Evolutionary conservation across 1,284 basidiomycete species (phyloP).

Genomic region (Wallemia mellicola): DNA sequence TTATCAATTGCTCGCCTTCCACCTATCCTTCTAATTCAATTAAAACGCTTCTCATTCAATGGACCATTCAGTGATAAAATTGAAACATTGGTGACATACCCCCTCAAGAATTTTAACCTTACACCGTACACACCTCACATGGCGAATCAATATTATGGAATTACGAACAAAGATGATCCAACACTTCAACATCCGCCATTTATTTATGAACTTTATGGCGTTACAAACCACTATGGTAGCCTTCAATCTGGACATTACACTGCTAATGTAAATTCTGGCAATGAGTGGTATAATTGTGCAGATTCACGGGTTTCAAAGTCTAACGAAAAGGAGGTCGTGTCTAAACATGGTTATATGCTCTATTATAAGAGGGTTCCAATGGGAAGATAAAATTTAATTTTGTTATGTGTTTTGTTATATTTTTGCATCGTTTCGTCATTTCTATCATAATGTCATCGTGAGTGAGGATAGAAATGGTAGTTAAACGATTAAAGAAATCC

Average conservation of each 20-base stretch:
- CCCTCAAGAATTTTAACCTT: constrained; percentile 49
- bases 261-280: constrained; percentile 4
- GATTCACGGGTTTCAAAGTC: constrained; percentile 4
- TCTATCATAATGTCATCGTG: neutral
- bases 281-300: constrained; percentile 5
- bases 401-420: no score
- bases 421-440: neutral
- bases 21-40: constrained; percentile 72
- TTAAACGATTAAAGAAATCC: no score
- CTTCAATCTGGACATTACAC: constrained; percentile 9
- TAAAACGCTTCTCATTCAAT: constrained; percentile 80
- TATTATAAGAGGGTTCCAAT: neutral
- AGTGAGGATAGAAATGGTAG: no score
- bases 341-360: neutral
- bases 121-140: constrained; percentile 56
- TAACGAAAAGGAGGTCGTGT: constrained; percentile 2
- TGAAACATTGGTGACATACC: constrained; percentile 68
- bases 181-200: constrained; percentile 8
- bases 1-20: constrained; percentile 72
- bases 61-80: constrained; percentile 87
- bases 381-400: neutral
- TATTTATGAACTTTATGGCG: constrained; percentile 18
- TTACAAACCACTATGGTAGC: constrained; percentile 12
- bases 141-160: neutral
- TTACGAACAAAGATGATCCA: neutral